These are phyloP conservation scores for Zygotorulaspora chibaensis DNA, from an alignment of 805 yeast genomes.

Conservation along the genomic window DNA sequence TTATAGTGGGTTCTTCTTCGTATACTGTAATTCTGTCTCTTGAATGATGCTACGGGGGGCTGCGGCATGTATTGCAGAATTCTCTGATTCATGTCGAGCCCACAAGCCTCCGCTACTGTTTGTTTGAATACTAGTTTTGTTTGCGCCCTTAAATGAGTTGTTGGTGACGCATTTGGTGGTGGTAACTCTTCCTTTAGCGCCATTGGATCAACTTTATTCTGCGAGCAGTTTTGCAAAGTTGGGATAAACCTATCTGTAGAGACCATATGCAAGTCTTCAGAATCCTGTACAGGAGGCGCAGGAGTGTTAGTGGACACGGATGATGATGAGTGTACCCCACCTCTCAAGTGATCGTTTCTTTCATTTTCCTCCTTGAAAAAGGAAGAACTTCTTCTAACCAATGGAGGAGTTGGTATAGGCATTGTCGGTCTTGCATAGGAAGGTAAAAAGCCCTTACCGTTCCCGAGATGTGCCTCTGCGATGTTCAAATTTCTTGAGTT, in stretches of 20 bases:
- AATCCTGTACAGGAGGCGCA: constrained; percentile 10
- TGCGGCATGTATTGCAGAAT: constrained; percentile 82
- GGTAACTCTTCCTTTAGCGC: constrained; percentile 39
- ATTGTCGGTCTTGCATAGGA: constrained; percentile 25
- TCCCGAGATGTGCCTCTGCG: constrained; percentile 1
- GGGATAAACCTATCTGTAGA: constrained; percentile 62
- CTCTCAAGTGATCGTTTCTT: constrained; percentile 6
- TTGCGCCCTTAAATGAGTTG: constrained; percentile 41
- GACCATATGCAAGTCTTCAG: constrained; percentile 26
- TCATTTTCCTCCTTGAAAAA: constrained; percentile 31
- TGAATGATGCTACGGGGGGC: constrained; percentile 56
- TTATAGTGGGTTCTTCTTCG: constrained; percentile 32
- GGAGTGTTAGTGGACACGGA: constrained; percentile 6
- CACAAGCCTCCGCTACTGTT: constrained; percentile 93
- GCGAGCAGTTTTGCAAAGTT: constrained; percentile 45
- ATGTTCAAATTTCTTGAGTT: constrained; percentile 16
- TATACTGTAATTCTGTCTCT: constrained; percentile 28
- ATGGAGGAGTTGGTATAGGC: constrained; percentile 30
- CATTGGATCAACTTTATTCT: constrained; percentile 25
- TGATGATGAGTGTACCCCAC: constrained; percentile 10
- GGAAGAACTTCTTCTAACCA: constrained; percentile 32
- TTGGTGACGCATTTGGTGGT: constrained; percentile 45
- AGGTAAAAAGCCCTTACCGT: constrained; percentile 3
- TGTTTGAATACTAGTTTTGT: constrained; percentile 54
- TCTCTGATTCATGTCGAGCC: constrained; percentile 74